phyloP scores from a whole-genome alignment of 2,329 filamentous ascomycete species.

The Lachnum nothofagi region DNA sequence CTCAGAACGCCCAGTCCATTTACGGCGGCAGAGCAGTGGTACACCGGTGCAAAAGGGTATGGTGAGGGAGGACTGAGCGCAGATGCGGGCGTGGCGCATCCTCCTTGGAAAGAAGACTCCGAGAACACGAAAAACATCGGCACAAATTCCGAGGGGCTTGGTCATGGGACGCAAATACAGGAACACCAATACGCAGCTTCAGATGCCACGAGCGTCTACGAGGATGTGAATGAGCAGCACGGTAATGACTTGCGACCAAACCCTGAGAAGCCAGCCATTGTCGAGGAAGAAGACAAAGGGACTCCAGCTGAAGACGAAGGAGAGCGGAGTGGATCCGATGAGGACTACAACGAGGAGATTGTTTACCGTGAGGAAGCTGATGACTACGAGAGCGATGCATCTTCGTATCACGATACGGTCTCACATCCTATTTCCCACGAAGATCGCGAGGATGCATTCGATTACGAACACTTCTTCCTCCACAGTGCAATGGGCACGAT shows the following conservation, averaged over 20 bases:
- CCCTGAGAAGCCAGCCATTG: slow-evolving; percentile 8
- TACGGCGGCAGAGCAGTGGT: slow-evolving; percentile 34
- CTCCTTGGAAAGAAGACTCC: slow-evolving; percentile 22
- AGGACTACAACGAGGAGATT: slow-evolving; percentile 33
- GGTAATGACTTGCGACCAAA: slow-evolving; percentile 5
- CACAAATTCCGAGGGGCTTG: not conserved
- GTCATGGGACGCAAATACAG: slow-evolving; percentile 1
- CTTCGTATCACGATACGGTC: slow-evolving; percentile 57
- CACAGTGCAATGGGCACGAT: slow-evolving; percentile 85
- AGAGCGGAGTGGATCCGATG: slow-evolving; percentile 33
- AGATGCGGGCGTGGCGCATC: slow-evolving; percentile 25
- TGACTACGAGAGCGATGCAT: slow-evolving; percentile 54
- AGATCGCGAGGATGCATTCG: slow-evolving; percentile 89
- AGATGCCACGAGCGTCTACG: slow-evolving; percentile 28
- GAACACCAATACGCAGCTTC: slow-evolving; percentile 20
- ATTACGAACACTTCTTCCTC: slow-evolving; percentile 93
- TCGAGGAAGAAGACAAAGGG: slow-evolving; percentile 10
- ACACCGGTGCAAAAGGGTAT: slow-evolving; percentile 25
- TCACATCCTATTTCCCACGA: slow-evolving; percentile 71
- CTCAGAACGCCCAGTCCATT: slow-evolving; percentile 51
- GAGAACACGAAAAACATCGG: slow-evolving; percentile 7
- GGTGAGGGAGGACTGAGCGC: slow-evolving; percentile 20
- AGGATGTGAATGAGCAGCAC: slow-evolving; percentile 24
- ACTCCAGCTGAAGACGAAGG: slow-evolving; percentile 14
- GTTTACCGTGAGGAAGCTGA: slow-evolving; percentile 34